Evolutionary conservation across 2,329 filamentous ascomycete genomes (phyloP), one percentile per base, ranked within the genome.

Genomic region (Penicillium polonicum): DNA sequence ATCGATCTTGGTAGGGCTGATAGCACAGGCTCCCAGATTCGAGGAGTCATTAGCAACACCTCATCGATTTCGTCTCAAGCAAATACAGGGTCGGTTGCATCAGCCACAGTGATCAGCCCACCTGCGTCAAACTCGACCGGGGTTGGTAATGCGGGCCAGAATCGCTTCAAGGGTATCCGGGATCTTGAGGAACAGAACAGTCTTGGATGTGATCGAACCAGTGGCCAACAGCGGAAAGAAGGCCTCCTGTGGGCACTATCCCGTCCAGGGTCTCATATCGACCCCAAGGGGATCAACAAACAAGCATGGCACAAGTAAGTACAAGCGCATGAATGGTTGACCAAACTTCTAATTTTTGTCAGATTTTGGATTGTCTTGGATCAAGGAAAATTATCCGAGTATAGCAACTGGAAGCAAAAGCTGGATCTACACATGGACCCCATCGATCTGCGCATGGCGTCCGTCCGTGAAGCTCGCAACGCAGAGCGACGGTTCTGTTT

Each of bases 351-450:
- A 41, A 21, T 19, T n/a, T 45, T 42, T 41, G 7, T 13, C 67
- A 95, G 92, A 71, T 99, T 97, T 76, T 99, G 94, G 94, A 95
- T 99, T 63, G 94, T 99, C 2, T 82, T 99, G 44, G 95, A 97
- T 72, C 92, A 96, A 75, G 94, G 94, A 25, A 96, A 94, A 72
- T 82, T 99, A 17, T 97, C 93, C 1, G 94, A 99, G 72, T 99
- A 99, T 76, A 96, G 92, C 72, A 97, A 99, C 74, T 99, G 94
- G 94, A 99, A 99, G 76, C 91, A 99, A 73, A 93, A 87, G 73
- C 84, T 99, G 25, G 94, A 99, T 74, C 80, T 97, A 27, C 95
- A 99, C 73, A 97, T 96, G 86, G 94, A 97, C 2, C 94, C 94
- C 0, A 97, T 99, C 64, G 95, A 99, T 74, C 81, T 99, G 45